A percentile compares a stretch with the other conserved stretches of the same genome.
phyloP scores from a whole-genome alignment of 768 basidiomycete species.

The Podaxis pistillaris region DNA sequence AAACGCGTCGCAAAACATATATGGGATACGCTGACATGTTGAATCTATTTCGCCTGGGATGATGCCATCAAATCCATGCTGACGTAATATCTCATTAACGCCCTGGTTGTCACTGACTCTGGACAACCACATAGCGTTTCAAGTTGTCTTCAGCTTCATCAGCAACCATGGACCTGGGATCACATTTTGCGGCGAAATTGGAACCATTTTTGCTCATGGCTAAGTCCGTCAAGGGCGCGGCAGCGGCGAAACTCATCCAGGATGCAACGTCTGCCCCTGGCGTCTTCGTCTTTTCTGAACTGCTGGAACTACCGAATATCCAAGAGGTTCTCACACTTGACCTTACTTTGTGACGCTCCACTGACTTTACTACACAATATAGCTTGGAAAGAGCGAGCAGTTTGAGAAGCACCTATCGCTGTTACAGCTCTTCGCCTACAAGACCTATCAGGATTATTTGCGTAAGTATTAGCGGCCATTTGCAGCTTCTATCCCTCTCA shows the following conservation, averaged over 20 bases:
- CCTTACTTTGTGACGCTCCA: not conserved
- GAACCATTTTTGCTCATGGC: slow-evolving; percentile 93
- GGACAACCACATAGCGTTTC: not conserved
- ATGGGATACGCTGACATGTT: no score
- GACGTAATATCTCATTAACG: slow-evolving; percentile 4
- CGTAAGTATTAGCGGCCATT: slow-evolving; percentile 40
- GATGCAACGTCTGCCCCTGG: slow-evolving; percentile 88
- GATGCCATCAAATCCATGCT: not conserved
- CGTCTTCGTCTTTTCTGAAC: slow-evolving; percentile 89
- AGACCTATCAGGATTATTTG: slow-evolving; percentile 80
- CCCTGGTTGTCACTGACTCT: not conserved
- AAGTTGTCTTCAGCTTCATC: slow-evolving; percentile 1
- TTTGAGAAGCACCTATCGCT: slow-evolving; percentile 60
- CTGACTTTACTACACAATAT: slow-evolving; percentile 6
- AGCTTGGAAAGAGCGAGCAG: slow-evolving; percentile 72
- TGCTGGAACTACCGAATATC: slow-evolving; percentile 80
- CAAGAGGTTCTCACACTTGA: slow-evolving; percentile 60
- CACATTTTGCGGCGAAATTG: slow-evolving; percentile 64
- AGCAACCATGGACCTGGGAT: slow-evolving; percentile 52
- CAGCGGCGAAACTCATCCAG: slow-evolving; percentile 83
- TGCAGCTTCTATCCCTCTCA: slow-evolving; percentile 13
- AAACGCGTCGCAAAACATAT: no score
- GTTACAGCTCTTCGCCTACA: slow-evolving; percentile 87
- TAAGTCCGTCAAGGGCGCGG: slow-evolving; percentile 89
- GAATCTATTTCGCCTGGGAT: not conserved